Conservation (phyloP, 1,284 basidiomycete genomes). For the Cutaneotrichosporon dermatis region DNA sequence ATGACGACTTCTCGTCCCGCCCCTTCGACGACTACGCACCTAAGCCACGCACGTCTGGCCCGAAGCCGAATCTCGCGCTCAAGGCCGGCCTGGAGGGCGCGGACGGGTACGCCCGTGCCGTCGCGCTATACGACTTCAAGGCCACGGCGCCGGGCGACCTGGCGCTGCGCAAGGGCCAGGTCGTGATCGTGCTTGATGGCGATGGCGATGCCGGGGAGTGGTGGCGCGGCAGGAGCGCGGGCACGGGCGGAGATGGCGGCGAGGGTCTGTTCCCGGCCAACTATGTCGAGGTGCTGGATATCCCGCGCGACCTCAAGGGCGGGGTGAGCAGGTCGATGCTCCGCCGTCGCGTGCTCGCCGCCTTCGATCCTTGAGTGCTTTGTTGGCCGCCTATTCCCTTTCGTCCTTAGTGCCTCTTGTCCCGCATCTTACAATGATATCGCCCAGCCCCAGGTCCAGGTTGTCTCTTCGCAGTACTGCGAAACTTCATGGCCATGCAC, state of each 20-base stretch:
- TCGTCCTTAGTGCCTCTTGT: too few species aligned
- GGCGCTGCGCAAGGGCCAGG: slow-evolving; percentile 75
- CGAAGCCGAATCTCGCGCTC: slow-evolving; percentile 9
- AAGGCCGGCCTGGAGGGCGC: slow-evolving; percentile 24
- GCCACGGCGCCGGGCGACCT: slow-evolving; percentile 75
- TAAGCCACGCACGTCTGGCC: background rate
- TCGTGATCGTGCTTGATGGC: slow-evolving; percentile 69
- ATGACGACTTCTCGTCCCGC: background rate
- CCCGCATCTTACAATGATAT: too few species aligned
- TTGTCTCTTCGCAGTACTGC: too few species aligned
- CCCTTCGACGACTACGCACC: slow-evolving; percentile 16
- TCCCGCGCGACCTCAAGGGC: slow-evolving; percentile 31
- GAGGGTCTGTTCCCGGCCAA: slow-evolving; percentile 58
- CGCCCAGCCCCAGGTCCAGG: too few species aligned
- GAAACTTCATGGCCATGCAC: too few species aligned
- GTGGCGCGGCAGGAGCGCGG: slow-evolving; percentile 52
- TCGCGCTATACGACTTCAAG: slow-evolving; percentile 72
- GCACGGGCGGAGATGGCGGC: slow-evolving; percentile 58
- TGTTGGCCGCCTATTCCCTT: too few species aligned
- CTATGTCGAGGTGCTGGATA: slow-evolving; percentile 54
- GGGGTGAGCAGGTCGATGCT: background rate
- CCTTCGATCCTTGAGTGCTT: background rate
- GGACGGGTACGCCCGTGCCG: slow-evolving; percentile 58
- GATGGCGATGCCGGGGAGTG: slow-evolving; percentile 74
- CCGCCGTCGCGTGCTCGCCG: background rate